These are phyloP conservation scores for Juglanconis oblonga DNA, from an alignment of 2,329 filamentous ascomycete genomes.

Conservation along the genomic window DNA sequence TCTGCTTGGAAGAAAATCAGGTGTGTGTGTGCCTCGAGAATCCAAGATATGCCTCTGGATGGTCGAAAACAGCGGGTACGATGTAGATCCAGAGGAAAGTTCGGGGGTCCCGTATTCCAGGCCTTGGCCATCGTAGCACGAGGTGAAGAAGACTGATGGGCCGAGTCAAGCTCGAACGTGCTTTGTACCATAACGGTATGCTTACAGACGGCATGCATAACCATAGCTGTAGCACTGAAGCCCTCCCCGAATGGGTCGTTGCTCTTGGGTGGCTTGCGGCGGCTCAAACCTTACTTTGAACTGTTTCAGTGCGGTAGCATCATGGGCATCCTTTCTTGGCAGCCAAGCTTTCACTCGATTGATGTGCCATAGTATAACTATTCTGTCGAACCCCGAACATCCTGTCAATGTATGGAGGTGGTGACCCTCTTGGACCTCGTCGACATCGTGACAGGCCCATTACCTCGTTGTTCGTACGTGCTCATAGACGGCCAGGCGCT, in stretches of 20 bases:
- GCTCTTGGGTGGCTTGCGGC: neutral
- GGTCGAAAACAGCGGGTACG: too few relatives aligned
- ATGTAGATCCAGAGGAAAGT: too few relatives aligned
- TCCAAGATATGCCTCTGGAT: too few relatives aligned
- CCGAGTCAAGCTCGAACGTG: neutral
- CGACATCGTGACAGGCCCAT: constrained; percentile 6
- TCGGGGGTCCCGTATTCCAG: too few relatives aligned
- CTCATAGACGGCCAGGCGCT: constrained; percentile 13
- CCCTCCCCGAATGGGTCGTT: neutral
- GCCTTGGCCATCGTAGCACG: too few relatives aligned
- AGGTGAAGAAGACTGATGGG: neutral
- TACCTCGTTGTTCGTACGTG: neutral
- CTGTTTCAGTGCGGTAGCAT: constrained; percentile 14
- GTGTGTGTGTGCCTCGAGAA: too few relatives aligned
- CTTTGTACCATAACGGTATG: too few relatives aligned
- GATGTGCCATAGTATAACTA: neutral
- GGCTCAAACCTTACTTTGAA: neutral
- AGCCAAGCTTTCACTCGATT: neutral
- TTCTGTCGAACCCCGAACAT: neutral
- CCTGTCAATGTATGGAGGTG: neutral
- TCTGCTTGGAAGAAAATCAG: too few relatives aligned
- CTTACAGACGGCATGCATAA: too few relatives aligned
- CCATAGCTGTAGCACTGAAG: neutral
- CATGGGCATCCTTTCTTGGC: constrained; percentile 14
- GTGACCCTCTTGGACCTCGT: neutral